A percentile compares a stretch with the other conserved stretches of the same genome.
These are phyloP conservation scores for Mycosarcoma maydis DNA, from an alignment of 1,284 basidiomycete species.

Conservation along the genomic window DNA sequence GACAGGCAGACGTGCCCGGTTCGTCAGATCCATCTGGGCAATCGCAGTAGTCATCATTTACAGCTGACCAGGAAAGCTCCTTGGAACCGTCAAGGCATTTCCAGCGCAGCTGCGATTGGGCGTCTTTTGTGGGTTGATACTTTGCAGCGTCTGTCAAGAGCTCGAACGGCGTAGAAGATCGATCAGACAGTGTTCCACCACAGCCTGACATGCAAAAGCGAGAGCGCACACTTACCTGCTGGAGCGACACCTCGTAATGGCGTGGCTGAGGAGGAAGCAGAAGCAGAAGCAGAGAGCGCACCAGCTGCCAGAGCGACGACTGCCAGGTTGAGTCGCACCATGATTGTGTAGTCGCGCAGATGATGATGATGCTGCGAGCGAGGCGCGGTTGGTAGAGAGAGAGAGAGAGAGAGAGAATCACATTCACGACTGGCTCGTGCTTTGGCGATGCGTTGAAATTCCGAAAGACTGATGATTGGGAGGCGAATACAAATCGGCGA, in stretches of 20 bases:
- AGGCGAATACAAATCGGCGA: no score
- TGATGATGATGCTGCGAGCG: no score
- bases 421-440: no score
- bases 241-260: conserved; percentile 28
- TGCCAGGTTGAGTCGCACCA: conserved; percentile 39
- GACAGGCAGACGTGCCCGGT: conserved; percentile 89
- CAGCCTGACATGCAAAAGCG: not conserved
- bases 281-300: conserved; percentile 22
- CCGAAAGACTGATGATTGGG: no score
- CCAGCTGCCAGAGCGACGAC: conserved; percentile 27
- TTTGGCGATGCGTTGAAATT: no score
- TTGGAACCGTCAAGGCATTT: conserved; percentile 55
- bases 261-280: conserved; percentile 2
- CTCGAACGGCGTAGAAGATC: no score
- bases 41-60: conserved; percentile 96
- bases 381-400: no score
- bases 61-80: conserved; percentile 74
- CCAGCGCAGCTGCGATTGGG: conserved; percentile 34
- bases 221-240: not conserved
- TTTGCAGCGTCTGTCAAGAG: conserved; percentile 16
- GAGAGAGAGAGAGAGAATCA: no score
- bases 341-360: not conserved
- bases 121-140: conserved; percentile 20
- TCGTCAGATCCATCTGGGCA: conserved; percentile 93
- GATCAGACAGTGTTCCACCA: no score